Evolutionary conservation across 2,329 filamentous ascomycete genomes (phyloP), one percentile per base, ranked within the genome.

Genomic region (Ophiognomonia clavigignenti-juglandacearum): DNA sequence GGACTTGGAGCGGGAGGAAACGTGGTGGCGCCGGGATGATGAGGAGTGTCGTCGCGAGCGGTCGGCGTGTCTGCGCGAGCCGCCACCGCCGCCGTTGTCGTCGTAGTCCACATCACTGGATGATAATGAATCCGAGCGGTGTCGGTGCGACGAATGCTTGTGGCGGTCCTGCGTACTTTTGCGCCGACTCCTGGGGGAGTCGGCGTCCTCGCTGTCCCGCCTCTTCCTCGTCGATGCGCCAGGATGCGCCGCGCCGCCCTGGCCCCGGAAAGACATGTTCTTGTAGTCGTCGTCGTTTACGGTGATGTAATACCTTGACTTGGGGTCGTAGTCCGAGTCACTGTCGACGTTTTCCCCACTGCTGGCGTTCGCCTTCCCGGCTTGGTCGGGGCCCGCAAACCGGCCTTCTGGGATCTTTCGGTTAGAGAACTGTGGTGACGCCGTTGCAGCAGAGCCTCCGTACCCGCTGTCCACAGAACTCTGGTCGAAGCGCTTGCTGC

Each of bases 301-400:
- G 6, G 43, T 19, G 6, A 48, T 18, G 19, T 51, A 51, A 27
- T 51, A 51, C 18, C 48, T 51, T 26, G 47, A 45, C 22, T 43
- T 51, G 3, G 48, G 48, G 14, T 51, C 45, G 22, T 51, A 51
- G 40, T 48, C 48, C 36, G 48, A 41, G 16, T 44, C 48, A n/a
- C 41, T 45, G 32, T 19, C 45, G 29, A 29, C 31, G 35, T 51
- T 18, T 19, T 19, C 16, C 31, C 4, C 24, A 39, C 19, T n/a
- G 35, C 38, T 20, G 24, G 27, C 39, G 18, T 37, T n/a, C n/a
- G n/a, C n/a, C n/a, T n/a, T n/a, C n/a, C 36, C 8, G 43, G 36
- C 10, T 22, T 48, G 7, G 14, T 8, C 40, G 7, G 18, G n/a
- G 4, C 22, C 10, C 22, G 7, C 19, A 10, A 16, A 13, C 31